These are phyloP conservation scores for Fusarium drepaniforme DNA, from an alignment of 2,329 filamentous ascomycete genomes.

Conservation along the genomic window DNA sequence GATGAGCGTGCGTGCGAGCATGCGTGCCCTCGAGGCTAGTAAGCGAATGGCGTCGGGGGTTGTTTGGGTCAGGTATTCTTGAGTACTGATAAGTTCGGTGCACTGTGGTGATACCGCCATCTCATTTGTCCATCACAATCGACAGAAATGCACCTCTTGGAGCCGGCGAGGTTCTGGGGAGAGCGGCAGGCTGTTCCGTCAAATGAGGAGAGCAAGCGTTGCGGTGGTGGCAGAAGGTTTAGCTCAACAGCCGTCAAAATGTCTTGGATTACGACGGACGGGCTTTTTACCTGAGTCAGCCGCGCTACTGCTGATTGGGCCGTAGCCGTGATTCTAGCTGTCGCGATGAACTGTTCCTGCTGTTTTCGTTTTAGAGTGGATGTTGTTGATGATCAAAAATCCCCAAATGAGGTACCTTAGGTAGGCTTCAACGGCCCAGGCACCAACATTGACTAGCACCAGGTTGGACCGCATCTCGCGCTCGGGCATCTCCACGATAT, in stretches of 20 bases:
- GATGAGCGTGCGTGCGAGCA: not conserved
- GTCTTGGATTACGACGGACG: constrained; percentile 30
- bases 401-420: not conserved
- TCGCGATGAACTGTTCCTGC: constrained; percentile 27
- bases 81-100: constrained; percentile 39
- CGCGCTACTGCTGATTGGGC: constrained; percentile 24
- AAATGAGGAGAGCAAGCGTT: constrained; percentile 21
- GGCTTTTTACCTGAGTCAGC: constrained; percentile 24
- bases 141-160: constrained; percentile 34
- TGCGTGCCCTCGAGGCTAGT: constrained; percentile 30
- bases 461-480: not conserved
- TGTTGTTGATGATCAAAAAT: not conserved
- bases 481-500: constrained; percentile 1
- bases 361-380: constrained; percentile 32
- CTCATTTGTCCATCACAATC: constrained; percentile 41
- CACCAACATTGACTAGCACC: not conserved
- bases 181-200: constrained; percentile 24
- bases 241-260: constrained; percentile 10
- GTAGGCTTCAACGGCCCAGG: not conserved
- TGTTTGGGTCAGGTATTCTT: constrained; percentile 36
- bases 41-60: constrained; percentile 37
- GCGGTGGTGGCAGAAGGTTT: constrained; percentile 16
- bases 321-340: not conserved
- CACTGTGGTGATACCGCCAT: constrained; percentile 37
- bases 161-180: constrained; percentile 20